Base-by-base conservation (phyloP, 345 rosid genomes). In the Linum lewisii region DNA sequence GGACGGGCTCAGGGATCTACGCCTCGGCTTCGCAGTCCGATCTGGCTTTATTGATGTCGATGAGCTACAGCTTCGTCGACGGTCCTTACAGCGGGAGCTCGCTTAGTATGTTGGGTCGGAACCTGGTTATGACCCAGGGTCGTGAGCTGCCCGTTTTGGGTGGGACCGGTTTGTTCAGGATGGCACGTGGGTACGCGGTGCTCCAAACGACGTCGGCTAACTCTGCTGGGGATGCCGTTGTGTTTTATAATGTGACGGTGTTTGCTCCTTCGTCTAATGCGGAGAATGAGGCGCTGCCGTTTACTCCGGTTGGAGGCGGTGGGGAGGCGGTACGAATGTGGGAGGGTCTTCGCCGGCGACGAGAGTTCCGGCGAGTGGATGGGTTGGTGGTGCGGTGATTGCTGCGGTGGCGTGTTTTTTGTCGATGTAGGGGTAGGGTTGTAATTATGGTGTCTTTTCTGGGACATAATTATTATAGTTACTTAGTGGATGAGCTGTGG, bases 111-210 rank as follows among this genome's bases (percentile, higher is more conserved):
- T 60, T 70, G 14, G 74, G 74, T 11, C 65, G 32, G 66, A 70
- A 70, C 59, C 38, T 57, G 1, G 66, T 66, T 4, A 20, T 37
- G 63, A 61, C 59, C 62, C 54, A 57, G 2, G 63, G 51, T 6
- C 61, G 74, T 14, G 74, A 70, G 57, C 49, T 70, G 66, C 74
- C 74, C 3, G 54, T 70, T 37, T 62, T 70, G 9, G 70, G 70
- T 0, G 74, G 74, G 5, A 70, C 69, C 10, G 74, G 74, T 2
- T 8, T 65, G 20, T 61, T 70, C 63, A 45, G 74, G 54, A 19
- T 65, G 58, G 74, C 63, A 0, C 61, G 69, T 3, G 74, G 74
- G 0, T 54, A 2, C 47, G 47, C 47, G 14, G 47, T 42, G 16
- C 47, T 42, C 47, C 47, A 42, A 42, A 42, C 47, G 47, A 42